Base-by-base conservation (phyloP, 2,329 filamentous ascomycete genomes). In the Lachnellula suecica region DNA sequence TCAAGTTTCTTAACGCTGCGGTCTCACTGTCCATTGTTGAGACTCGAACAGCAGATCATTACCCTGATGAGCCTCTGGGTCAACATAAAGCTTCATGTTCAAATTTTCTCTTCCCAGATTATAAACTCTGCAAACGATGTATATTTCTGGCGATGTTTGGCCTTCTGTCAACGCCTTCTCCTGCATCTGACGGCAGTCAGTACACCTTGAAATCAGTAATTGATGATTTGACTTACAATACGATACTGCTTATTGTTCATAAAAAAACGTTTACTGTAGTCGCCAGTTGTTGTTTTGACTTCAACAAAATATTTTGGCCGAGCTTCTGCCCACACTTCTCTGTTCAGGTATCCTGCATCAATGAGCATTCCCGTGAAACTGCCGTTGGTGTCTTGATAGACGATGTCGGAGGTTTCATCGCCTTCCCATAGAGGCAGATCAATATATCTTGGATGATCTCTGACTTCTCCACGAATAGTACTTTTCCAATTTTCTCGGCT, bases 201-300 rank as follows among this genome's bases (percentile, higher is more conserved):
- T 4, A 20, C 3, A 9, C 5, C 4, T 13, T 38, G 3, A 38
- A 20, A 4, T 8, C 4, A 38, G 10, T 38, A 34, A 25, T 25
- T n/a, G 45, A 35, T 53, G 47, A 7, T 25, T 46, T n/a, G 35
- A 68, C 70, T 59, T 59, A 75, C 75, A 56, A 65, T 62, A 34
- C 63, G 51, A 47, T 74, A 77, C 58, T 81, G 77, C 1, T 59
- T 55, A 25, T 71, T 68, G 57, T 74, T 79, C 67, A 80, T 72
- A 44, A 64, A 79, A 49, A 81, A 79, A 0, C 72, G 68, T 5
- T 68, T 72, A 2, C 68, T 61, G 40, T 65, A 71, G 2, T 56
- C 44, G 1, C 62, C 61, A 0, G 70, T 72, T 0, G 77, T 79
- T 1, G 75, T 70, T 59, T 81, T 81, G 31, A 81, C 78, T 50